Evolutionary conservation across 306 rosid species (phyloP).

Genomic region (Pterocarpus santalinus): DNA sequence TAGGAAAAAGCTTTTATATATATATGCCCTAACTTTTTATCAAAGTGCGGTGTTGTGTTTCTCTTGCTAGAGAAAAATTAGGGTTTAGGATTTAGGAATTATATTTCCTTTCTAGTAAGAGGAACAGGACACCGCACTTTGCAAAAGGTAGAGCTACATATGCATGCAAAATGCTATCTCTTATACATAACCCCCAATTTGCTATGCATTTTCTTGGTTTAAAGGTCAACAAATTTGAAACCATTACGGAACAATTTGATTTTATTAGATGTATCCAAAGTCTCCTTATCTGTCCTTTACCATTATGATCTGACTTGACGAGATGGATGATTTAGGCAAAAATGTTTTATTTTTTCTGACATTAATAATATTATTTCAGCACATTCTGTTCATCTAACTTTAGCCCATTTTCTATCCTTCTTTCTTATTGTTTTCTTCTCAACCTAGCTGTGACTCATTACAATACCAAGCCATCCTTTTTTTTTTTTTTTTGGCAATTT

Average conservation of each 20-base stretch:
- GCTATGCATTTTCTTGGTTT: not conserved
- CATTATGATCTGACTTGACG: slow-evolving; percentile 21
- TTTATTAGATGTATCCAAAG: slow-evolving; percentile 2
- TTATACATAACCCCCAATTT: not conserved
- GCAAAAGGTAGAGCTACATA: slow-evolving; percentile 26
- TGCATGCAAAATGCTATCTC: slow-evolving; percentile 14
- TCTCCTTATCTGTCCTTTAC: not conserved
- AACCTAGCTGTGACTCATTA: not conserved
- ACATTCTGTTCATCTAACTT: not conserved
- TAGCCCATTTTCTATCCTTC: not conserved
- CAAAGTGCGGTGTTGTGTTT: too few relatives aligned
- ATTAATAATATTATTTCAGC: not conserved
- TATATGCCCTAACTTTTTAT: too few relatives aligned
- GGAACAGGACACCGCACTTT: slow-evolving; percentile 44
- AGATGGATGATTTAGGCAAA: not conserved
- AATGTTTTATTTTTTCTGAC: too few relatives aligned
- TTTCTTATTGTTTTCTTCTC: not conserved
- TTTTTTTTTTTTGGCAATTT: not conserved
- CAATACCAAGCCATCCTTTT: not conserved
- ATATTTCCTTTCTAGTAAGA: too few relatives aligned
- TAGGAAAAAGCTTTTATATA: too few relatives aligned
- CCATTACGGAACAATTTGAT: slow-evolving; percentile 27
- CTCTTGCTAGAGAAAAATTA: too few relatives aligned
- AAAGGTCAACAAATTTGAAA: slow-evolving; percentile 40
- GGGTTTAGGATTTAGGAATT: too few relatives aligned